Evolutionary conservation across 2,329 filamentous ascomycete species (phyloP), one percentile per base, ranked within the genome.

Genomic region (Hymenoscyphus fraxineus): DNA sequence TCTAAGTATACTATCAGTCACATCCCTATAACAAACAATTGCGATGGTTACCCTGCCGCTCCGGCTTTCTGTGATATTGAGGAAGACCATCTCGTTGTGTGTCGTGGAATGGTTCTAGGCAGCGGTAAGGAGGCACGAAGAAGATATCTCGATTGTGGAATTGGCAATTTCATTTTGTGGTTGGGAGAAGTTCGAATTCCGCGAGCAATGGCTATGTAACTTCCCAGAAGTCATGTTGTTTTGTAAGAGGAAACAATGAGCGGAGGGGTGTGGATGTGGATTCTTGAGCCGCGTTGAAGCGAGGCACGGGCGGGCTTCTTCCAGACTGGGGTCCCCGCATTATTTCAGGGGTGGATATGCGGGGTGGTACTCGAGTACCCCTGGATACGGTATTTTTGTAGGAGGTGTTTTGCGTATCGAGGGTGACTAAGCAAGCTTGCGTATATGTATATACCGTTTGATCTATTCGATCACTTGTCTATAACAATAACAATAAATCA

Each of bases 1-100:
- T 22, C 63, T 86, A 80, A 12, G 86, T 82, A 64, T 84, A 6
- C 13, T 6, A 56, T 51, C 39, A 71, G 69, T 22, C 61, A 44
- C 61, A 51, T 16, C 41, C 31, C 47, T 12, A 32, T 12, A n/a
- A 12, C 12, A 41, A 54, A 32, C 3, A 16, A 38, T 6, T n/a
- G 32, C 15, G n/a, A 22, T 51, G 63, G 66, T 65, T 58, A 72
- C 72, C 71, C 71, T 60, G 72, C 67, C 19, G 71, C 59, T 13
- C 71, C 72, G 12, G 71, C 71, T 59, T 70, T 72, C 61, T 72
- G 71, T 4, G 69, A 71, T 15, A 73, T 38, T 4, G 72, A 72
- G 27, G 72, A 74, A 60, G 68, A 68, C 58, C 68, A 71, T 72
- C 71, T 58, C 22, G 27, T 44, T 19, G 22, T n/a, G 15, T 31